A percentile compares a stretch with the other conserved stretches of the same genome.
phyloP scores from a whole-genome alignment of 768 basidiomycete species.

The Suillus fuscotomentosus region DNA sequence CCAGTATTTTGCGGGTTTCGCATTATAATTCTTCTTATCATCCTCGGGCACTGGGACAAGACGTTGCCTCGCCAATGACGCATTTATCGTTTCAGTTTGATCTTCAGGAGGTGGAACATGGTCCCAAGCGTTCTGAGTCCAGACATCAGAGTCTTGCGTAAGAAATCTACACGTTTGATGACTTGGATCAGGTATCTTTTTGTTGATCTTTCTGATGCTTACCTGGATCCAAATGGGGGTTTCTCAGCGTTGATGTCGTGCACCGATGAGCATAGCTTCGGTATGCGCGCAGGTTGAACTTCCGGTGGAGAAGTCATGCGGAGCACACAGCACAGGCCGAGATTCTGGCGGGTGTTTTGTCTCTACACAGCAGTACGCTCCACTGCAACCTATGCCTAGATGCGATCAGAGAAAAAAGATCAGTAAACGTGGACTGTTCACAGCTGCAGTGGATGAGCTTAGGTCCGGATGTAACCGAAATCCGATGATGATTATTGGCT shows the following conservation, averaged over 20 bases:
- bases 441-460: neutral
- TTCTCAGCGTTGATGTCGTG: slow-evolving; percentile 53
- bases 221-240: slow-evolving; percentile 76
- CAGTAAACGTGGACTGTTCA: neutral
- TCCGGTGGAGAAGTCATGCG: neutral
- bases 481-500: slow-evolving; percentile 1
- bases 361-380: neutral
- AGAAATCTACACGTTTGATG: slow-evolving; percentile 51
- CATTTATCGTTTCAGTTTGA: slow-evolving; percentile 69
- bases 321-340: neutral
- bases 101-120: slow-evolving; percentile 83
- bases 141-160: slow-evolving; percentile 68
- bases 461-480: neutral
- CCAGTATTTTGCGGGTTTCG: slow-evolving; percentile 75
- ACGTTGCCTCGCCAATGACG: slow-evolving; percentile 70
- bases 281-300: slow-evolving; percentile 15
- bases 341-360: neutral
- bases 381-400: neutral
- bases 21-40: slow-evolving; percentile 71
- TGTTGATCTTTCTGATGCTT: slow-evolving; percentile 11
- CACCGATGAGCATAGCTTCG: slow-evolving; percentile 58
- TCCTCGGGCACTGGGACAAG: slow-evolving; percentile 67
- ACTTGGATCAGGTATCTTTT: neutral
- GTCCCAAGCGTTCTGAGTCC: slow-evolving; percentile 90
- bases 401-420: neutral